Evolutionary conservation across 306 rosid genomes (phyloP), one percentile per base, ranked within the genome.

Genomic region (Rosa persica): DNA sequence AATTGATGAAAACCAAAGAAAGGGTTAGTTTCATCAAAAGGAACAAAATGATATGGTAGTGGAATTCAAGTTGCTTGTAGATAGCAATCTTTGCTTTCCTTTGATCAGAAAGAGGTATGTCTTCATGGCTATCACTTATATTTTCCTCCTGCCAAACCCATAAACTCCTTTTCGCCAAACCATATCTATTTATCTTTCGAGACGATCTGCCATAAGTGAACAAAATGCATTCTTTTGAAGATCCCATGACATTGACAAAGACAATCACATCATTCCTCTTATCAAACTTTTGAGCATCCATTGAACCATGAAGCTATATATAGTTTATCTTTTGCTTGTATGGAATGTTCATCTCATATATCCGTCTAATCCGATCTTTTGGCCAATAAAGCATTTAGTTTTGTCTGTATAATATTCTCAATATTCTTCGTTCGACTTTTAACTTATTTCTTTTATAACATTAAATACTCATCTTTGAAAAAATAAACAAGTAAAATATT

Each of bases 201-300:
- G 44, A 20, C 61, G 25, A 48, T 16, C 75, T 71, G 17, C 61
- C 75, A 65, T 12, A 19, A 40, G 47, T 65, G 48, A 66, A 66
- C 73, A 75, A 74, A 49, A 51, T 54, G 74, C 48, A 10, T 66
- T 73, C 42, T 57, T 57, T 30, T 30, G 74, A 76, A 74, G 52
- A 80, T 44, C 64, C 39, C 77, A 61, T 60, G 80, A 77, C 70
- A 48, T 61, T 52, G 78, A 77, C 69, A 73, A 72, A 25, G 60
- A 76, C 70, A 54, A 22, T 51, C 79, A 46, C n/a, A 72, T 72
- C 81, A 64, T 40, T 77, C 34, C 6, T 72, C 61, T 78, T 19
- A 46, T 70, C 70, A 23, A 13, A 20, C 5, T 10, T 52, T 22
- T 10, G 3, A 51, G 39, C 72, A 17, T 25, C 20, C 73, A 70